A percentile compares a stretch with the other conserved stretches of the same genome.
phyloP scores from a whole-genome alignment of 2,329 filamentous ascomycete genomes.

The Sphaerulina populicola region DNA sequence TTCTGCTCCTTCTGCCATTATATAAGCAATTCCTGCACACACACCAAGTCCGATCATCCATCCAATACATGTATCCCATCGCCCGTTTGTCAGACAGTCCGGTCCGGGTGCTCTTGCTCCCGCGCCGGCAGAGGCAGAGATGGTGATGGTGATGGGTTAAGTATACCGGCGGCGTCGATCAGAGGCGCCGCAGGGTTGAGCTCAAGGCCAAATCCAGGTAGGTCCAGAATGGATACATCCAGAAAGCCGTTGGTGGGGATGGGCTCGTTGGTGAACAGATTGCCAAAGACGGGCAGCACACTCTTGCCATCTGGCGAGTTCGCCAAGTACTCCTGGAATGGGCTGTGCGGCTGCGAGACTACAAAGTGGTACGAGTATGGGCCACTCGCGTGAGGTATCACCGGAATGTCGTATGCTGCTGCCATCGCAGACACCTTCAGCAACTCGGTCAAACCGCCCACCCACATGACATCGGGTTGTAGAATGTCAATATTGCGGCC shows the following conservation, averaged over 20 bases:
- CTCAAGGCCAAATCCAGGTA: slow-evolving; percentile 83
- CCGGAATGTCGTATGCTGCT: slow-evolving; percentile 85
- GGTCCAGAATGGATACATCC: slow-evolving; percentile 70
- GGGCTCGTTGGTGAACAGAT: slow-evolving; percentile 82
- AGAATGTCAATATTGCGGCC: slow-evolving; percentile 87
- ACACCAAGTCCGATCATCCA: neutral
- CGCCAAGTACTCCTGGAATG: slow-evolving; percentile 92
- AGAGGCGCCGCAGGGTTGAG: slow-evolving; percentile 74
- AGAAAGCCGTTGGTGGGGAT: slow-evolving; percentile 77
- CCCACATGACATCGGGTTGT: slow-evolving; percentile 96
- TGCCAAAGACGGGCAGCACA: slow-evolving; percentile 84
- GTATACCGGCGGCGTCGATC: slow-evolving; percentile 64
- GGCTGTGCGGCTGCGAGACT: slow-evolving; percentile 82
- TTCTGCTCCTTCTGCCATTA: neutral
- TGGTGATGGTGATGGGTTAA: slow-evolving; percentile 55
- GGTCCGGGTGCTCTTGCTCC: slow-evolving; percentile 15
- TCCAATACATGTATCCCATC: neutral
- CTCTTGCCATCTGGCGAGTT: slow-evolving; percentile 87
- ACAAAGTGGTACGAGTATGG: slow-evolving; percentile 96
- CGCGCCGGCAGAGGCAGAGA: slow-evolving; percentile 32
- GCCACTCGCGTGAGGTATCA: slow-evolving; percentile 88
- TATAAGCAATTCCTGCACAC: neutral
- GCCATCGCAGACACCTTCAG: slow-evolving; percentile 84
- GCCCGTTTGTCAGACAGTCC: slow-evolving; percentile 11
- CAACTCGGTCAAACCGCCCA: slow-evolving; percentile 84